Conservation (phyloP, 2,329 filamentous ascomycete genomes). For the Myrmaecium sp. region DNA sequence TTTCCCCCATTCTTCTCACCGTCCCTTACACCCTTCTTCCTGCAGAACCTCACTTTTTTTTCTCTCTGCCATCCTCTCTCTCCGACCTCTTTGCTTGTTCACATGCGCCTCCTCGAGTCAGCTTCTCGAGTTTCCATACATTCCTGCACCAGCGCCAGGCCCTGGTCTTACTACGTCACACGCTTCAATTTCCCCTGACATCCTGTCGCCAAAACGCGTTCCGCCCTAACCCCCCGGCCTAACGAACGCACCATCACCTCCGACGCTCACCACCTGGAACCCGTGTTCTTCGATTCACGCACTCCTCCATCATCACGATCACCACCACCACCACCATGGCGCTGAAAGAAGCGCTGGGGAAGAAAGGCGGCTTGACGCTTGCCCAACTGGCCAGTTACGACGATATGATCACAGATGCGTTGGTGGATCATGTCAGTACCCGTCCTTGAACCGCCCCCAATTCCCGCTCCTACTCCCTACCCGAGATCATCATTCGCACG, state of each 20-base stretch:
- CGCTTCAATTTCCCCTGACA: too few relatives aligned
- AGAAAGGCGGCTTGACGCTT: constrained; percentile 64
- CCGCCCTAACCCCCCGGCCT: constrained; percentile 3
- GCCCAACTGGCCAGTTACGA: constrained; percentile 84
- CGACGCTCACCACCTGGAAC: neutral
- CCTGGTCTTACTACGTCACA: too few relatives aligned
- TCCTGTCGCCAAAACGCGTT: too few relatives aligned
- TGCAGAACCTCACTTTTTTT: constrained; percentile 1
- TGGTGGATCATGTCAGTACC: constrained; percentile 75
- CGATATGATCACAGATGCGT: constrained; percentile 84
- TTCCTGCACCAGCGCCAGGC: too few relatives aligned
- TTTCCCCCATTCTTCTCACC: constrained; percentile 3
- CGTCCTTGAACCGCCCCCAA: constrained; percentile 1
- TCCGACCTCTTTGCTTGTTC: constrained; percentile 6
- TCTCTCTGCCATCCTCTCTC: constrained; percentile 6
- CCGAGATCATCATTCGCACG: too few relatives aligned
- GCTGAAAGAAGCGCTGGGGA: constrained; percentile 28
- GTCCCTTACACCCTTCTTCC: constrained; percentile 2
- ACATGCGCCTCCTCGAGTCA: constrained; percentile 16
- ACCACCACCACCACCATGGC: too few relatives aligned
- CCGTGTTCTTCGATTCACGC: too few relatives aligned
- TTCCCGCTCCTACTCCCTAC: constrained; percentile 6
- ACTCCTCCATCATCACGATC: too few relatives aligned
- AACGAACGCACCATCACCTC: constrained; percentile 1
- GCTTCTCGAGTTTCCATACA: too few relatives aligned